Base-by-base conservation (phyloP, 73 alveolate genomes). In the Chromera velia region DNA sequence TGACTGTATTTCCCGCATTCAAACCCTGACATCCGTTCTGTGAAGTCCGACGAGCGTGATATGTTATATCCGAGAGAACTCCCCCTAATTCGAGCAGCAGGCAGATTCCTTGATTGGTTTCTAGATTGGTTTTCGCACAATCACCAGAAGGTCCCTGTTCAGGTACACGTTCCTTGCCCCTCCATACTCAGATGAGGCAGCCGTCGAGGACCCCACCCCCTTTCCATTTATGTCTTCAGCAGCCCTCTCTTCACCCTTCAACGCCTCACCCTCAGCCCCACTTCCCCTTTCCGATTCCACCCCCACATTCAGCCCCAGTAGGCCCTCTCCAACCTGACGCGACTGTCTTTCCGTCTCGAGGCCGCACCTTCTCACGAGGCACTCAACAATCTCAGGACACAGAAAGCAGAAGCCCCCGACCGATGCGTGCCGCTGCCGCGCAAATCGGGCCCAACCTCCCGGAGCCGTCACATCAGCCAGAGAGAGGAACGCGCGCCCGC, bases 381-480 rank as follows among this genome's bases (percentile, higher is more conserved):
- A 48, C 67, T n/a, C 28, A 0, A 48, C 0, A n/a, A n/a, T n/a
- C n/a, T n/a, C n/a, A n/a, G n/a, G n/a, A n/a, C n/a, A n/a, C n/a
- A n/a, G n/a, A n/a, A n/a, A n/a, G n/a, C n/a, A n/a, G n/a, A n/a
- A n/a, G 67, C 28, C 28, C 1, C 84, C 84, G 34, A 77, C 84
- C 45, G 74, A 47, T 40, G 67, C 45, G 65, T 78, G 78, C 74
- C 34, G 73, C 62, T 78, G 85, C 69, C 76, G 27, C 49, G 85
- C 85, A 28, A 78, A 78, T 1, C 85, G 78, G 4, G 70, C 65
- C 85, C 85, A 78, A 13, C 85, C 85, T 0, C 47, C 85, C 0
- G 85, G 85, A 24, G 85, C 85, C 78, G 69, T 63, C 49, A 78
- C 32, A 66, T 78, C 69, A 65, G 85, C 85, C 19, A 78, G 69